Percentiles rank a stretch among this genome's conserved stretches.
phyloP scores from a whole-genome alignment of 129 eudicot genomes.

The Chrysanthemum seticuspe region DNA sequence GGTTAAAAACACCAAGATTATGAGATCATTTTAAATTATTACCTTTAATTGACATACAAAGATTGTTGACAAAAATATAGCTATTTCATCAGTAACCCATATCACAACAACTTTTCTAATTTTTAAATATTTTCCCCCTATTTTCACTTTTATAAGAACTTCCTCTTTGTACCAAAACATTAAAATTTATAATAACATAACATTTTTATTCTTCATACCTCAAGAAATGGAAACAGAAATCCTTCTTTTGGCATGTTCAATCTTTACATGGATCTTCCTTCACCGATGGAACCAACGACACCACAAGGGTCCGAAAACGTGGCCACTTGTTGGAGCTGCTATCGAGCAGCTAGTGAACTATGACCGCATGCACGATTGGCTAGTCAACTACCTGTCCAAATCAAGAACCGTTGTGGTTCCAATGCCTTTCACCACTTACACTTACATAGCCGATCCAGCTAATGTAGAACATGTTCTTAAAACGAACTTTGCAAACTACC shows the following conservation, averaged over 20 bases:
- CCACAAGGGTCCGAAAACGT: constrained; percentile 69
- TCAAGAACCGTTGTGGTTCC: constrained; percentile 78
- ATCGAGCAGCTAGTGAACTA: constrained; percentile 49
- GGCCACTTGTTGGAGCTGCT: constrained; percentile 89
- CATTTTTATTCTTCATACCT: background rate
- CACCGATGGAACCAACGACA: constrained; percentile 71
- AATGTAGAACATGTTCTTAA: constrained; percentile 82
- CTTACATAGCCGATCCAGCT: constrained; percentile 79
- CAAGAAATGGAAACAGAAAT: constrained; percentile 17
- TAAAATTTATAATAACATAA: background rate
- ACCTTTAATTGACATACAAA: constrained; percentile 38
- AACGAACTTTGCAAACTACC: constrained; percentile 81
- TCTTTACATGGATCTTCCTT: constrained; percentile 61
- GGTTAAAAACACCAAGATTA: constrained; percentile 56
- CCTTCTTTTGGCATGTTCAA: constrained; percentile 50
- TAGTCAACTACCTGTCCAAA: constrained; percentile 52
- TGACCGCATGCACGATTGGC: constrained; percentile 56
- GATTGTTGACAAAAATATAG: constrained; percentile 43
- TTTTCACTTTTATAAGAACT: constrained; percentile 31
- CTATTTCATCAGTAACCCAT: constrained; percentile 42
- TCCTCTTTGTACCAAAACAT: constrained; percentile 16
- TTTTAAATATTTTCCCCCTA: constrained; percentile 6
- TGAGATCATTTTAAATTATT: constrained; percentile 32
- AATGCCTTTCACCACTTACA: constrained; percentile 79
- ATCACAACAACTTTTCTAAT: constrained; percentile 33